A percentile compares a stretch with the other conserved stretches of the same genome.
Conservation (phyloP, 805 yeast genomes). For the Candida boidinii region DNA sequence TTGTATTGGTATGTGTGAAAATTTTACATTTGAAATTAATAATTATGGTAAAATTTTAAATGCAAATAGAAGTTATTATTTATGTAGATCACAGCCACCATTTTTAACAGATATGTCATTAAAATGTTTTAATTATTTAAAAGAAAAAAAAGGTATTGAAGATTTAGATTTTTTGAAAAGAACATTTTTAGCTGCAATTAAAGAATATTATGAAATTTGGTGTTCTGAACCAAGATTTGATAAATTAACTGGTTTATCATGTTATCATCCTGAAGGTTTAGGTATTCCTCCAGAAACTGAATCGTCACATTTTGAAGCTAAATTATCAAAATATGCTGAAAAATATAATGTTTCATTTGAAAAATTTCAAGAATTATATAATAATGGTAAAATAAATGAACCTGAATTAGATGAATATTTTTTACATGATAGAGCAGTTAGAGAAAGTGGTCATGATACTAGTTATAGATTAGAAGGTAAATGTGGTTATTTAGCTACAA, state of each 20-base stretch:
- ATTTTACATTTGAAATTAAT: conserved; percentile 81
- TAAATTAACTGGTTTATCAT: conserved; percentile 65
- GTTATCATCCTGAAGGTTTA: conserved; percentile 81
- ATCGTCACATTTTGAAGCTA: conserved; percentile 71
- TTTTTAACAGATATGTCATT: conserved; percentile 89
- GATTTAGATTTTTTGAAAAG: conserved; percentile 56
- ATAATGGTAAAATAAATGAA: conserved; percentile 54
- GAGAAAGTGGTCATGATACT: conserved; percentile 97
- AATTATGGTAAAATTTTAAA: conserved; percentile 90
- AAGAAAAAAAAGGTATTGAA: conserved; percentile 14
- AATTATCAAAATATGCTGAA: conserved; percentile 58
- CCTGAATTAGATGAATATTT: conserved; percentile 85
- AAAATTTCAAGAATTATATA: conserved; percentile 64
- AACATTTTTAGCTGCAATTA: conserved; percentile 71
- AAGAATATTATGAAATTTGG: conserved; percentile 84
- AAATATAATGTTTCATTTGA: conserved; percentile 51
- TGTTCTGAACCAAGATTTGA: conserved; percentile 65
- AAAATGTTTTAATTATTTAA: conserved; percentile 51
- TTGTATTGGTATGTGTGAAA: conserved; percentile 86
- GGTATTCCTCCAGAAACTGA: conserved; percentile 99
- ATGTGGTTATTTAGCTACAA: conserved; percentile 84
- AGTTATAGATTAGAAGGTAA: conserved; percentile 82
- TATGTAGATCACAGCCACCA: conserved; percentile 94
- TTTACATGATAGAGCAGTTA: conserved; percentile 85
- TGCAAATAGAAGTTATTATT: conserved; percentile 87